Percentiles rank a stretch among this genome's conserved stretches.
Evolutionary conservation across 352 stramenopile genomes (phyloP).

Genomic region (Phytophthora pinifolia): DNA sequence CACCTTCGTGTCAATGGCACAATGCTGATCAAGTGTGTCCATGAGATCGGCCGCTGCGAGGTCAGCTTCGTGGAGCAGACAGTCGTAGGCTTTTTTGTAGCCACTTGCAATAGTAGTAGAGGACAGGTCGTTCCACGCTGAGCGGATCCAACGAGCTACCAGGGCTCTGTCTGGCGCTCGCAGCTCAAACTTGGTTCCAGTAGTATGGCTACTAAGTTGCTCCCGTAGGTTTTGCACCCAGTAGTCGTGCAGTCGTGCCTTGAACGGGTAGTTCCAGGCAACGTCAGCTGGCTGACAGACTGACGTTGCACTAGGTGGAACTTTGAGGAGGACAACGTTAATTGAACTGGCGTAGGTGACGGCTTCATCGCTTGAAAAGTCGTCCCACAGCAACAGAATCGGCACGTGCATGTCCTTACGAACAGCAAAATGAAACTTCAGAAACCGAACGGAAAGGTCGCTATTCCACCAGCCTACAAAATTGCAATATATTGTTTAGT

Average conservation of each 20-base stretch:
- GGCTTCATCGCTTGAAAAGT: not conserved
- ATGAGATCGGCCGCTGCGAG: not conserved
- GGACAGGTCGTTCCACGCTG: not conserved
- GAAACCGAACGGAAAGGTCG: not conserved
- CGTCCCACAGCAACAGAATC: not conserved
- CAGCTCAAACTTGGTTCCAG: not conserved
- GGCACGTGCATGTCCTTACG: not conserved
- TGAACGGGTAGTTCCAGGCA: not conserved
- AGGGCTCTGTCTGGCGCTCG: not conserved
- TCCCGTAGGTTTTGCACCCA: not conserved
- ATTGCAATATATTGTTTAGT: too few species aligned
- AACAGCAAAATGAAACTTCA: not conserved
- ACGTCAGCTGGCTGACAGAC: conserved; percentile 2
- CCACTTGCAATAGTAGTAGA: not conserved
- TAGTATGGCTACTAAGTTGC: not conserved
- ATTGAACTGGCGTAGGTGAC: not conserved
- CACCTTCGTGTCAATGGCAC: too few species aligned
- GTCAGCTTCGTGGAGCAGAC: not conserved
- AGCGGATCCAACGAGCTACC: not conserved
- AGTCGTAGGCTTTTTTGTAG: not conserved
- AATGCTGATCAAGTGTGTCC: too few species aligned
- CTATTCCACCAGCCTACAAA: not conserved
- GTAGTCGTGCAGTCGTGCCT: not conserved
- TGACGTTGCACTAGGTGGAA: not conserved
- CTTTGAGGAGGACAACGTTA: not conserved